Evolutionary conservation across 2,329 filamentous ascomycete genomes (phyloP), one percentile per base, ranked within the genome.

Genomic region (Calonectria pauciramosa): DNA sequence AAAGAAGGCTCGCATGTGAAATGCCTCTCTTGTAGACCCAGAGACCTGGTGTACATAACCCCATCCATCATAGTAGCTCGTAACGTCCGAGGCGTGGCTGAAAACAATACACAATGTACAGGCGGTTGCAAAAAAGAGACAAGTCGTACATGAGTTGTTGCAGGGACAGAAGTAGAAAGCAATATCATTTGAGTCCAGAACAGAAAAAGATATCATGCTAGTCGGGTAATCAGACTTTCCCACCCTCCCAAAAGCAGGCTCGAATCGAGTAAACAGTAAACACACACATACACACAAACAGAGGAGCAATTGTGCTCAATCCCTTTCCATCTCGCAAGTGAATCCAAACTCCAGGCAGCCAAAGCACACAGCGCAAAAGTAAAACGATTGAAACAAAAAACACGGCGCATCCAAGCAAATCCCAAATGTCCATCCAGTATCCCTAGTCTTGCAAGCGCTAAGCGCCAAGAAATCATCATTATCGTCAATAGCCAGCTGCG

Each of bases 401-500:
- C 70, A 72, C 74, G 49, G 75, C 73, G 72, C 75, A 78, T 76
- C 54, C 73, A 80, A 79, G 73, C 72, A 73, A 41, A 75, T 75
- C 66, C 76, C 74, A 79, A 76, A 79, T 70, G 54, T 73, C 70
- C 73, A 78, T 76, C 64, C 71, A 73, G 70, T 75, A 77, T 78
- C 71, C 77, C 78, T 71, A 81, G 78, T 77, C 71, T 73, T 70
- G 73, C 71, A 73, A 80, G 78, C 78, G 73, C 67, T 74, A 73
- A 69, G 63, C 75, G 77, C 80, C 71, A 76, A 60, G 73, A 80
- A 78, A 76, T 82, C 77, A 80, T 83, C 80, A 81, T 81, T 77
- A 78, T 81, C 80, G 74, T 82, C 75, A 80, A 77, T 78, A 77
- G 69, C 75, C 72, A 82, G 81, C 83, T 72, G 82, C 79, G 82